Percentiles rank a stretch among this genome's conserved stretches.
These are phyloP conservation scores for Linnemannia hyalina DNA, from an alignment of 192 early-diverging fungal species.

Conservation along the genomic window DNA sequence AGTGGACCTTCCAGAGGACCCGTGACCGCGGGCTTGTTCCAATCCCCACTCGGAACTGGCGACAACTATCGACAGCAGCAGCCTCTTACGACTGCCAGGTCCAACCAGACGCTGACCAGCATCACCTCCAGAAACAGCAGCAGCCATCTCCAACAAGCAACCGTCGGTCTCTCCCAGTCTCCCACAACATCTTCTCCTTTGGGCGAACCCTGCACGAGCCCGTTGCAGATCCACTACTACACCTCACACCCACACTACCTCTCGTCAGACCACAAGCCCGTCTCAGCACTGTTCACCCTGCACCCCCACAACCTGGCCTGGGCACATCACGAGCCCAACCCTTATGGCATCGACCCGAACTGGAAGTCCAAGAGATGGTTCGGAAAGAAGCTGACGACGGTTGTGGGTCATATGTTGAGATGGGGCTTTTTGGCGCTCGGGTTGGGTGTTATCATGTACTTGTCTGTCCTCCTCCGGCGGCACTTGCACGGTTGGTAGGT, in stretches of 20 bases:
- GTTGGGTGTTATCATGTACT: constrained; percentile 8
- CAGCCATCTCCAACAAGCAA: constrained; percentile 4
- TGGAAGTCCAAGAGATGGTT: constrained; percentile 43
- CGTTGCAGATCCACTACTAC: constrained; percentile 52
- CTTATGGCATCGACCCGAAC: constrained; percentile 37
- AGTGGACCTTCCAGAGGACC: constrained; percentile 6
- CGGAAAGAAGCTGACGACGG: constrained; percentile 48
- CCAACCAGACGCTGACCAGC: constrained; percentile 11
- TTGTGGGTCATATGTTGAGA: constrained; percentile 42
- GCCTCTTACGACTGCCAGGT: constrained; percentile 22
- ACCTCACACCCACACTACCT: constrained; percentile 53
- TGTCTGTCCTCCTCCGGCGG: constrained; percentile 25
- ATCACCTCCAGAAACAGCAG: constrained; percentile 24
- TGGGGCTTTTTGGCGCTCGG: constrained; percentile 48
- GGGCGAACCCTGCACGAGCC: constrained; percentile 14
- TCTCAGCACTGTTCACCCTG: constrained; percentile 54
- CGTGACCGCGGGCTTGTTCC: constrained; percentile 27
- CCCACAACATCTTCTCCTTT: constrained; percentile 13
- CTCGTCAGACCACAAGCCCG: constrained; percentile 60
- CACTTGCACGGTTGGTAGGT: constrained; percentile 38
- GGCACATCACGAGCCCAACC: constrained; percentile 15
- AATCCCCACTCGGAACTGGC: constrained; percentile 8
- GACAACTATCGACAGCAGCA: neutral
- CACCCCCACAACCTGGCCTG: constrained; percentile 34
- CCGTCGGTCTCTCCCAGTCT: constrained; percentile 6